A percentile compares a stretch with the other conserved stretches of the same genome.
Conservation (phyloP, 2,329 filamentous ascomycete species). For the Curvularia spicifera region DNA sequence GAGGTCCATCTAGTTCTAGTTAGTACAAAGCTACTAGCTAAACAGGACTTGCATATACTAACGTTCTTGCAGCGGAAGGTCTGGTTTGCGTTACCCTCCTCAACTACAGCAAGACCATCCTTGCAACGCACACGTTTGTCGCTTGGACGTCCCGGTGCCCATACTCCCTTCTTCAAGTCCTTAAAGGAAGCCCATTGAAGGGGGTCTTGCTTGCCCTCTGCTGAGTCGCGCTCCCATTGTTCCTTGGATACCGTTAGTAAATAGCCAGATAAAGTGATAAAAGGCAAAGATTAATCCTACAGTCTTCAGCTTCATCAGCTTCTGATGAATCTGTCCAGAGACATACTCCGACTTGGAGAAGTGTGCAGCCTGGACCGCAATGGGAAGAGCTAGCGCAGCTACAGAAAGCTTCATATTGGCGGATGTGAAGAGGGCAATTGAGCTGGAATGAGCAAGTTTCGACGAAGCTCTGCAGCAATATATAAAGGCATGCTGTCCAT, state of each 20-base stretch:
- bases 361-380: conserved; percentile 31
- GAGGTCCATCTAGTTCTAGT: conserved; percentile 54
- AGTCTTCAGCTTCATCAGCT: conserved; percentile 37
- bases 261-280: background rate
- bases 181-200: conserved; percentile 32
- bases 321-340: conserved; percentile 32
- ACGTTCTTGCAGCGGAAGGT: conserved; percentile 37
- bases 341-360: conserved; percentile 34
- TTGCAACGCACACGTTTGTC: conserved; percentile 29
- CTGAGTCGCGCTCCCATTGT: conserved; percentile 32
- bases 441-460: conserved; percentile 35
- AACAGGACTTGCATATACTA: background rate
- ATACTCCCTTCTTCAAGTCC: conserved; percentile 24
- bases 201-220: conserved; percentile 25
- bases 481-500: conserved; percentile 17
- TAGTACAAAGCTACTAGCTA: conserved; percentile 28
- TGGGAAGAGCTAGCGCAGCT: conserved; percentile 29
- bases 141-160: background rate
- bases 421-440: conserved; percentile 22
- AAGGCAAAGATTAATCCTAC: conserved; percentile 12
- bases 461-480: conserved; percentile 18
- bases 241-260: conserved; percentile 14
- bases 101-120: conserved; percentile 31
- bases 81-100: conserved; percentile 32
- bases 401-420: conserved; percentile 37